A percentile compares a stretch with the other conserved stretches of the same genome.
Conservation (phyloP, 2,329 filamentous ascomycete genomes). For the Botrytis squamosa region DNA sequence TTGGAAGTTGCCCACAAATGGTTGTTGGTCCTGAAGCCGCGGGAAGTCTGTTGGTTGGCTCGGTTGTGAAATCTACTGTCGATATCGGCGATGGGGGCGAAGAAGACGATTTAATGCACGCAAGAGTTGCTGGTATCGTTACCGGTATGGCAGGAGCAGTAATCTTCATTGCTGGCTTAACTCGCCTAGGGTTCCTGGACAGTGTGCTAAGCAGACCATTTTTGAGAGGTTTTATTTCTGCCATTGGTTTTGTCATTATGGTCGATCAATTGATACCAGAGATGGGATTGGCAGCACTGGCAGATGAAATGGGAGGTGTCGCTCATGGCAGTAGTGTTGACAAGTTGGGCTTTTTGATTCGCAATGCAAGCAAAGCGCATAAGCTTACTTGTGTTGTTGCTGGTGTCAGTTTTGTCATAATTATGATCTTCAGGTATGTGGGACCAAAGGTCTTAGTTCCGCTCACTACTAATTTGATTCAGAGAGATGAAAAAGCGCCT, state of each 20-base stretch:
- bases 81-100: slow-evolving; percentile 63
- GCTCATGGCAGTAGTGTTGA: slow-evolving; percentile 82
- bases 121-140: slow-evolving; percentile 81
- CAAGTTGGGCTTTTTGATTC: slow-evolving; percentile 77
- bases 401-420: slow-evolving; percentile 76
- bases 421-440: slow-evolving; percentile 81
- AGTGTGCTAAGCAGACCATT: slow-evolving; percentile 93
- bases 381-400: slow-evolving; percentile 74
- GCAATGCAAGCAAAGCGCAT: slow-evolving; percentile 66
- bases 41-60: slow-evolving; percentile 85
- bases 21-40: slow-evolving; percentile 93
- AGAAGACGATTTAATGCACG: slow-evolving; percentile 66
- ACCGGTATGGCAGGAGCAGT: slow-evolving; percentile 85
- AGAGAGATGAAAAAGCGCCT: slow-evolving; percentile 80
- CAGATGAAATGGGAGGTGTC: slow-evolving; percentile 60
- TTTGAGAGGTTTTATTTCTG: slow-evolving; percentile 91
- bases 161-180: slow-evolving; percentile 82
- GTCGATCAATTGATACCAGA: slow-evolving; percentile 94
- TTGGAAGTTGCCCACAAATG: slow-evolving; percentile 91
- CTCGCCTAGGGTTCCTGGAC: slow-evolving; percentile 86
- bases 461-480: slow-evolving; percentile 23
- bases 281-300: slow-evolving; percentile 69
- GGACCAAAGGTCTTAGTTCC: neutral
- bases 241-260: slow-evolving; percentile 93
- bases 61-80: slow-evolving; percentile 76